phyloP scores from a whole-genome alignment of 768 basidiomycete species.

The Mycena alexandri region DNA sequence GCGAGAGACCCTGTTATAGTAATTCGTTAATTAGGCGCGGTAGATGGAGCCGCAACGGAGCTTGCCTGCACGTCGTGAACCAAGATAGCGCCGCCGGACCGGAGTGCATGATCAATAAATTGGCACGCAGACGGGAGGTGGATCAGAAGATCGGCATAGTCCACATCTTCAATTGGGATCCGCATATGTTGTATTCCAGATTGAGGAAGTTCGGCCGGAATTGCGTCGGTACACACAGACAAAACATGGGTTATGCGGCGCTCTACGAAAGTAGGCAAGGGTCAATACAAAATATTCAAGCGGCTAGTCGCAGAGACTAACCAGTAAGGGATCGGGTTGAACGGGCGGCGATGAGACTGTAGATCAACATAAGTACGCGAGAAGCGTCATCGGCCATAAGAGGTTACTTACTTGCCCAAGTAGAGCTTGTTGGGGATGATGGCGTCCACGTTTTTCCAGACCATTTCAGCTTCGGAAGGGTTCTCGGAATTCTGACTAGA shows the following conservation, averaged over 20 bases:
- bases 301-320: slow-evolving; percentile 11
- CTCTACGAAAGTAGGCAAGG: slow-evolving; percentile 48
- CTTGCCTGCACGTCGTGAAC: slow-evolving; percentile 71
- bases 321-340: slow-evolving; percentile 74
- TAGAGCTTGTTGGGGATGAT: slow-evolving; percentile 75
- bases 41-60: not conserved
- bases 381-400: slow-evolving; percentile 32
- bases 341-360: slow-evolving; percentile 76
- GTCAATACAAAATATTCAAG: not conserved
- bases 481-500: slow-evolving; percentile 33
- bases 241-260: slow-evolving; percentile 84
- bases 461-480: slow-evolving; percentile 52
- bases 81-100: slow-evolving; percentile 69
- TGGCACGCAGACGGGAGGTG: slow-evolving; percentile 74
- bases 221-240: slow-evolving; percentile 80
- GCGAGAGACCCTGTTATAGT: slow-evolving; percentile 60
- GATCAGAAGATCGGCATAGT: slow-evolving; percentile 77
- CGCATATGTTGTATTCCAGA: slow-evolving; percentile 79
- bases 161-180: slow-evolving; percentile 77
- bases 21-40: not conserved
- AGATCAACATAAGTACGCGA: slow-evolving; percentile 38
- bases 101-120: slow-evolving; percentile 74
- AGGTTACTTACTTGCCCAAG: slow-evolving; percentile 77
- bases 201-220: slow-evolving; percentile 77
- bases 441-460: slow-evolving; percentile 77